Conservation (phyloP, 2,329 filamentous ascomycete species). For the Hymenoscyphus infarciens region DNA sequence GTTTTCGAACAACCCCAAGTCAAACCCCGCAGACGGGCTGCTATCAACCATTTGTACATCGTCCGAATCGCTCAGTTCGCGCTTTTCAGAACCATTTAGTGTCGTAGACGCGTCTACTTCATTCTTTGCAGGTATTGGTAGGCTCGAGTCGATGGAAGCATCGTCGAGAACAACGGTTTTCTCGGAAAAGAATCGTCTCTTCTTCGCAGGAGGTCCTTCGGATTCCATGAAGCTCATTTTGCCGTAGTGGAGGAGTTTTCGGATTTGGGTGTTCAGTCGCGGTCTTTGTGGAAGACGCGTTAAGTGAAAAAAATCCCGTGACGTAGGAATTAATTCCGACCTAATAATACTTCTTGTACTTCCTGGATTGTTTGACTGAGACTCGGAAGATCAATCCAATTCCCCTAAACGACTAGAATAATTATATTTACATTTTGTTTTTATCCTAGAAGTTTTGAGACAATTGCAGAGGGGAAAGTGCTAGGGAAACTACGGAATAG, state of each 20-base stretch:
- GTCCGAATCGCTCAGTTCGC: constrained; percentile 5
- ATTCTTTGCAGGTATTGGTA: constrained; percentile 19
- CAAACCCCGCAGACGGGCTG: constrained; percentile 41
- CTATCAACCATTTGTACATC: constrained; percentile 27
- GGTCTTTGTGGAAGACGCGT: background rate
- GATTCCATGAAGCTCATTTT: constrained; percentile 39
- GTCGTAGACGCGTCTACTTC: constrained; percentile 27
- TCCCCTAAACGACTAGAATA: no score
- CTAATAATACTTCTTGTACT: no score
- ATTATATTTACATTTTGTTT: no score
- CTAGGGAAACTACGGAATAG: no score
- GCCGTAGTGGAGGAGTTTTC: constrained; percentile 14
- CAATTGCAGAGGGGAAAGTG: no score
- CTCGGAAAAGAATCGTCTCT: constrained; percentile 45
- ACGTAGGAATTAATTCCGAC: no score
- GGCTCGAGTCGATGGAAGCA: constrained; percentile 19
- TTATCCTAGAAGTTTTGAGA: background rate
- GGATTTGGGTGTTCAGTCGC: constrained; percentile 9
- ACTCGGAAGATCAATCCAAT: no score
- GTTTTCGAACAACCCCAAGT: constrained; percentile 54
- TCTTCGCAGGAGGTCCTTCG: constrained; percentile 46
- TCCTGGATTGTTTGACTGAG: no score
- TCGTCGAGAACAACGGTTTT: constrained; percentile 26
- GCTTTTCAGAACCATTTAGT: background rate
- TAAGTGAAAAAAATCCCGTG: no score